Percentiles rank a stretch among this genome's conserved stretches.
phyloP scores from a whole-genome alignment of 2,329 filamentous ascomycete genomes.

The Neurospora crassa region DNA sequence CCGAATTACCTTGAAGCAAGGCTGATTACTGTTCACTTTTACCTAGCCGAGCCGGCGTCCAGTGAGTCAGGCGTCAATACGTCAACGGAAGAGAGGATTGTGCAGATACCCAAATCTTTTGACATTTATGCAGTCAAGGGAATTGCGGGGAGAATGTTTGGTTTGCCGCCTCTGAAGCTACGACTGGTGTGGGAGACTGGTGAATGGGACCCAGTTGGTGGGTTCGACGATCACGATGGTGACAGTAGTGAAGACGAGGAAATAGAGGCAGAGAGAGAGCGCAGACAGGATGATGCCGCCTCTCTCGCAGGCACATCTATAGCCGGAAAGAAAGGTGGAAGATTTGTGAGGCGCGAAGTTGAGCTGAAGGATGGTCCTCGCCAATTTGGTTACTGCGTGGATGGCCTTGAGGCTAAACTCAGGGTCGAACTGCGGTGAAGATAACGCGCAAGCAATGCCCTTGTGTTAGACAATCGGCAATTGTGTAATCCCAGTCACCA shows the following conservation, averaged over 20 bases:
- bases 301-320: slow-evolving; percentile 6
- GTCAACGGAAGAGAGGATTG: slow-evolving; percentile 21
- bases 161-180: slow-evolving; percentile 51
- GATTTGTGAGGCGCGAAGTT: slow-evolving; percentile 69
- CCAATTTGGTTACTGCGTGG: slow-evolving; percentile 74
- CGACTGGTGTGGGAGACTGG: slow-evolving; percentile 79
- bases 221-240: slow-evolving; percentile 47
- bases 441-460: background rate
- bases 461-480: background rate
- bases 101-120: slow-evolving; percentile 62
- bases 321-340: slow-evolving; percentile 32
- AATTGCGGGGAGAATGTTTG: slow-evolving; percentile 63
- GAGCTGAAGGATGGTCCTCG: slow-evolving; percentile 72
- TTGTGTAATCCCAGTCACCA: background rate
- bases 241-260: slow-evolving; percentile 45
- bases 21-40: slow-evolving; percentile 56
- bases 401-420: slow-evolving; percentile 60
- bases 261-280: slow-evolving; percentile 26
- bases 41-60: slow-evolving; percentile 11
- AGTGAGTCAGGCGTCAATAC: background rate
- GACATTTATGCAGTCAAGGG: slow-evolving; percentile 78
- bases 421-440: slow-evolving; percentile 50
- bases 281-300: slow-evolving; percentile 20
- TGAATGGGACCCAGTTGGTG: slow-evolving; percentile 73
- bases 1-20: slow-evolving; percentile 76